Conservation (phyloP, 306 rosid genomes). For the Cotoneaster glaucophyllus region DNA sequence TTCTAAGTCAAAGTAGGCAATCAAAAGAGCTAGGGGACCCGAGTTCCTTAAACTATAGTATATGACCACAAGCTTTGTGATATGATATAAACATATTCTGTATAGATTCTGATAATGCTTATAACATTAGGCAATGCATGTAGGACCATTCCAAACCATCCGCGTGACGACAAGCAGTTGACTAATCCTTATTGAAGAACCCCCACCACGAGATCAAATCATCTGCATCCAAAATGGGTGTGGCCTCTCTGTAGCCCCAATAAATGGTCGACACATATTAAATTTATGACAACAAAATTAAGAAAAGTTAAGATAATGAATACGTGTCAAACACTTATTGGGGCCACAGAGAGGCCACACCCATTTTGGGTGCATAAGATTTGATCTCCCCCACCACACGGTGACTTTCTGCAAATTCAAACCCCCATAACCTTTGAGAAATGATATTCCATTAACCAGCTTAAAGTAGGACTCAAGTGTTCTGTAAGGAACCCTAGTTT, state of each 20-base stretch:
- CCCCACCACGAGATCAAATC: too few relatives aligned
- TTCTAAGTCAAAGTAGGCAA: background rate
- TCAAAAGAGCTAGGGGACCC: background rate
- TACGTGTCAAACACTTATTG: too few relatives aligned
- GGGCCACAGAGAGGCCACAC: too few relatives aligned
- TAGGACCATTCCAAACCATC: constrained; percentile 8
- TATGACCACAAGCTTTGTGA: constrained; percentile 1
- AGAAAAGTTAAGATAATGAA: too few relatives aligned
- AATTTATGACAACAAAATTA: too few relatives aligned
- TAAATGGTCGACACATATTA: too few relatives aligned
- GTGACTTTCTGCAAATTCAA: constrained; percentile 30
- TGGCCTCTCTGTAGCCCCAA: too few relatives aligned
- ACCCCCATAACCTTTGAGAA: background rate
- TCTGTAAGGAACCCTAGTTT: constrained; percentile 25
- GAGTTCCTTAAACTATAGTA: background rate
- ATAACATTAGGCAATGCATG: background rate
- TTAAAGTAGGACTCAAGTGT: constrained; percentile 39
- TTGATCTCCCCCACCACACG: constrained; percentile 22
- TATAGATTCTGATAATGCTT: background rate
- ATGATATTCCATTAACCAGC: background rate
- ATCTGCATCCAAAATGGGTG: too few relatives aligned
- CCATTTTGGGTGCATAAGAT: too few relatives aligned
- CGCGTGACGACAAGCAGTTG: constrained; percentile 32
- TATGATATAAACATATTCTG: background rate
- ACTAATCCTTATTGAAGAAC: constrained; percentile 36